Percentiles rank a stretch among this genome's conserved stretches.
These are phyloP conservation scores for Plasmodium blacklocki DNA, from an alignment of 169 alveolate species.

Conservation along the genomic window DNA sequence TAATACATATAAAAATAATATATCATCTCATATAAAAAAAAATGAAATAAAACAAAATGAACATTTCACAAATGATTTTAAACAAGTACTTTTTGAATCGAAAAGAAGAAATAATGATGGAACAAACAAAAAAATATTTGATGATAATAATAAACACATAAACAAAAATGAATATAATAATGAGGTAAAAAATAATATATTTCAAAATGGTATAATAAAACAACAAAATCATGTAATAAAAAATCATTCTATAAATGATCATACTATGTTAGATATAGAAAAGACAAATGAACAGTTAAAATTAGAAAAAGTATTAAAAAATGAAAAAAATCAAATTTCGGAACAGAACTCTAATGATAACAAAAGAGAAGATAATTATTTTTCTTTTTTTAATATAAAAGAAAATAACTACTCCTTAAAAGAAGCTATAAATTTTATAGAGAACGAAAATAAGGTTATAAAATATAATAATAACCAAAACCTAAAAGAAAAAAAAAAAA, in stretches of 20 bases:
- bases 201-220: background rate
- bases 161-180: background rate
- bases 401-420: slow-evolving; percentile 47
- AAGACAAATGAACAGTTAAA: background rate
- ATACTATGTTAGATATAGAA: background rate
- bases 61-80: too few species aligned
- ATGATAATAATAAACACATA: background rate
- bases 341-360: background rate
- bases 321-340: background rate
- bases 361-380: slow-evolving; percentile 17
- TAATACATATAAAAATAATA: background rate
- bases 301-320: background rate
- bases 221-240: background rate
- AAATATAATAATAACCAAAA: slow-evolving; percentile 1
- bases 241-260: background rate
- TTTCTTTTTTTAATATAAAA: slow-evolving; percentile 39
- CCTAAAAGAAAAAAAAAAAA: slow-evolving; percentile 27
- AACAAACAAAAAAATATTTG: background rate
- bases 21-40: background rate
- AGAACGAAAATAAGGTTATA: background rate
- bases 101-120: background rate
- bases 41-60: background rate
- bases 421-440: slow-evolving; percentile 26
- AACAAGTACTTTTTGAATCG: too few species aligned
- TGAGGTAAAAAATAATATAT: background rate